Conservation (phyloP, 139 green algal species). For the Chlamydomonas eustigma region DNA sequence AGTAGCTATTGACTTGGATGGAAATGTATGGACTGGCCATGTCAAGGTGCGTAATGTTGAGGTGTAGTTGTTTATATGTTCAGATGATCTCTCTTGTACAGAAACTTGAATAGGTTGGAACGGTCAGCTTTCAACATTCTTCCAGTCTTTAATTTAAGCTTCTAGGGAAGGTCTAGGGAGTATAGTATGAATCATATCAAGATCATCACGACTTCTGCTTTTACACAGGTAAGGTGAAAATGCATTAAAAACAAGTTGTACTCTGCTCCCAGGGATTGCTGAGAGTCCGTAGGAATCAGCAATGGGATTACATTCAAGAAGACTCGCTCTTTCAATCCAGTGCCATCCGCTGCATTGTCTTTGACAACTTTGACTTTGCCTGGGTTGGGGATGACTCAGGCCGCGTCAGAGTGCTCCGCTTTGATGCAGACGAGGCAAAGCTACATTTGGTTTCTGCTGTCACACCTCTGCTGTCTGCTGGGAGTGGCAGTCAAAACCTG, state of each 20-base stretch:
- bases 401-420: conserved; percentile 4
- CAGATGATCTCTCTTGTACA: too few species aligned
- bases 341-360: neutral
- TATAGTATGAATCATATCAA: too few species aligned
- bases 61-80: too few species aligned
- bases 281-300: neutral
- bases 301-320: neutral
- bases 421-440: neutral
- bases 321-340: neutral
- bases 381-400: conserved; percentile 5
- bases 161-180: too few species aligned
- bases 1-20: neutral
- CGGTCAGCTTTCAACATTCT: too few species aligned
- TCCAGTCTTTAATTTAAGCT: too few species aligned
- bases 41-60: neutral
- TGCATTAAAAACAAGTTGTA: too few species aligned
- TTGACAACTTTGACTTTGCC: neutral
- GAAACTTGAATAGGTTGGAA: too few species aligned
- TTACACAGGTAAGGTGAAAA: too few species aligned
- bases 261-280: neutral
- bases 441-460: neutral
- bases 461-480: neutral
- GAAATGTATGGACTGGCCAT: conserved; percentile 6
- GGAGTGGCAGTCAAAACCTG: too few species aligned
- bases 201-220: too few species aligned